phyloP scores from a whole-genome alignment of 176 grass and related monocot species.

The Oryza australiensis region DNA sequence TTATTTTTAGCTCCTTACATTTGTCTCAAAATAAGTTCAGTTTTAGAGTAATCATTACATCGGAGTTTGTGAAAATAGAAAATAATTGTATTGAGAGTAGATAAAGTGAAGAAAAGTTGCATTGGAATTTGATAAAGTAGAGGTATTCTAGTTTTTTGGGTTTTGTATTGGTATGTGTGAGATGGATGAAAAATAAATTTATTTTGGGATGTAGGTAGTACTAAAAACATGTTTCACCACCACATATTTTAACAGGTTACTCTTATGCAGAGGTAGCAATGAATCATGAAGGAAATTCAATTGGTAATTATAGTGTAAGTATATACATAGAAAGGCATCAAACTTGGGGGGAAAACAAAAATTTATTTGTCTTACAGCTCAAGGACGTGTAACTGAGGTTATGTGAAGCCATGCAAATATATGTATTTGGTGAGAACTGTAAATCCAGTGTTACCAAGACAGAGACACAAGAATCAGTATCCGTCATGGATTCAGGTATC shows the following conservation, averaged over 20 bases:
- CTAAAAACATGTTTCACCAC: neutral
- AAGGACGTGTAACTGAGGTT: neutral
- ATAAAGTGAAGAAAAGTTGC: no score
- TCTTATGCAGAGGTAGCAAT: neutral
- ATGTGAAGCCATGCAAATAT: slow-evolving; percentile 7
- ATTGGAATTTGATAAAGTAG: no score
- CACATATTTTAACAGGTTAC: slow-evolving; percentile 19
- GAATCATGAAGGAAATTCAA: slow-evolving; percentile 7
- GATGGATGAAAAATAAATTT: no score
- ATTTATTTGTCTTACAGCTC: neutral
- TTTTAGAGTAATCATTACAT: no score
- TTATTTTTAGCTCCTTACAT: no score
- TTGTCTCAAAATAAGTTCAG: no score
- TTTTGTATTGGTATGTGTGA: no score
- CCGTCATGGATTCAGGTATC: neutral
- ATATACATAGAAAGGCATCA: neutral
- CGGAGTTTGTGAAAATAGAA: no score
- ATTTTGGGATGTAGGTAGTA: no score
- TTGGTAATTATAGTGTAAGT: slow-evolving; percentile 3
- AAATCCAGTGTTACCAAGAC: neutral
- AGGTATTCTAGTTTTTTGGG: no score
- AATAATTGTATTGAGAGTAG: no score
- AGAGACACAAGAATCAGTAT: neutral
- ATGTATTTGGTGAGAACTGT: slow-evolving; percentile 17
- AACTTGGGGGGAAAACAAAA: neutral